Conservation (phyloP, 2,329 filamentous ascomycete species). For the Ophiostoma himal-ulmi region DNA sequence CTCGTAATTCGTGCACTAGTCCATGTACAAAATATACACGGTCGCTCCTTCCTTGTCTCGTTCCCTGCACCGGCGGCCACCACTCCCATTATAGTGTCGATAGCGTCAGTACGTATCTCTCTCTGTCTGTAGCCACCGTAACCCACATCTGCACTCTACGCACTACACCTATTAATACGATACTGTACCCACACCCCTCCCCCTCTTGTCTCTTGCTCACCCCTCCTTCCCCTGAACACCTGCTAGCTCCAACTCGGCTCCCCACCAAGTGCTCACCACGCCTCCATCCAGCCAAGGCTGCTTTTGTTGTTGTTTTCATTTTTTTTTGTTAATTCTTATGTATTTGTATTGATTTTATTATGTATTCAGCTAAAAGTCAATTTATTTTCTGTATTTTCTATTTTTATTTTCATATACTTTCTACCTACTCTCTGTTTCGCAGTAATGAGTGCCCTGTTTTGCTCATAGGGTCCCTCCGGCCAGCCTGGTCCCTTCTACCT, state of each 20-base stretch:
- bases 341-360: background rate
- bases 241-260: conserved; percentile 7
- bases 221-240: conserved; percentile 16
- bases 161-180: conserved; percentile 8
- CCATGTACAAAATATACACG: background rate
- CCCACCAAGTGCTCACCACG: conserved; percentile 11
- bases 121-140: background rate
- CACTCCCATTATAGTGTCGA: background rate
- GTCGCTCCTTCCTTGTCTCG: background rate
- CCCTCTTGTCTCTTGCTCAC: conserved; percentile 10
- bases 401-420: background rate
- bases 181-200: background rate
- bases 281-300: conserved; percentile 15
- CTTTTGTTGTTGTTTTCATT: conserved; percentile 3
- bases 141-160: background rate
- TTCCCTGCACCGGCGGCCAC: background rate
- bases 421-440: background rate
- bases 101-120: background rate
- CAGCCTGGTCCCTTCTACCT: background rate
- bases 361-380: background rate
- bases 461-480: background rate
- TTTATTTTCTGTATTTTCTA: background rate
- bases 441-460: background rate
- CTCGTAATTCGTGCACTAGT: conserved; percentile 9
- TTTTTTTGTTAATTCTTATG: background rate